Percentiles rank a stretch among this genome's conserved stretches.
These are phyloP conservation scores for Cordyceps tenuipes DNA, from an alignment of 2,329 filamentous ascomycete genomes.

Conservation along the genomic window DNA sequence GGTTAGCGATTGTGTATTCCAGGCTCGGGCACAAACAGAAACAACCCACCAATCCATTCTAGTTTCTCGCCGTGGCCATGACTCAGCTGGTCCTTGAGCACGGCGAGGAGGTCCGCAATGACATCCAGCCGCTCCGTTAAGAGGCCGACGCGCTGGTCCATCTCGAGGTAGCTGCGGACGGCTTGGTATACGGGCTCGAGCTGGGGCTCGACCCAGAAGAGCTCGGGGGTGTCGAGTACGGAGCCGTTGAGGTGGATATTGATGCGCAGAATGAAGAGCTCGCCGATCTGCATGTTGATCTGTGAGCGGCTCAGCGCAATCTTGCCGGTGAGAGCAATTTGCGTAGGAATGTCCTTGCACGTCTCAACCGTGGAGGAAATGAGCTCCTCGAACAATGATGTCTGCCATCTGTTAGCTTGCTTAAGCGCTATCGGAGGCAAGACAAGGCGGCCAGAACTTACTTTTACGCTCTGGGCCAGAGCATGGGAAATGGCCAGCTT, in stretches of 20 bases:
- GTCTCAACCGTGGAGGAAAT: constrained; percentile 89
- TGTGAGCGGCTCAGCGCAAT: constrained; percentile 80
- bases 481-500: constrained; percentile 96
- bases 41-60: constrained; percentile 75
- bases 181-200: constrained; percentile 94
- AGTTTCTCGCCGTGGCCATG: constrained; percentile 86
- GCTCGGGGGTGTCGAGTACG: constrained; percentile 89
- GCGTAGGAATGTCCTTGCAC: constrained; percentile 85
- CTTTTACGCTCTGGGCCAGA: constrained; percentile 90
- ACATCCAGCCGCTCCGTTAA: constrained; percentile 85
- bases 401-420: constrained; percentile 37
- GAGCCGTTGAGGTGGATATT: constrained; percentile 97
- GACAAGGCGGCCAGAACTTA: constrained; percentile 22
- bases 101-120: constrained; percentile 82
- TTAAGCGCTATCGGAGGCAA: neutral
- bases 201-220: constrained; percentile 98
- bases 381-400: constrained; percentile 90
- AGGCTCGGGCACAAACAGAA: neutral
- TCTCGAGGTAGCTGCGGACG: constrained; percentile 90
- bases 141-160: constrained; percentile 88
- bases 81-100: constrained; percentile 90
- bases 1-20: constrained; percentile 12
- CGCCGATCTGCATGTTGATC: constrained; percentile 99
- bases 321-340: constrained; percentile 87
- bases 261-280: constrained; percentile 94